Evolutionary conservation across 2,329 filamentous ascomycete genomes (phyloP), one percentile per base, ranked within the genome.

Genomic region (Talaromyces sp.): DNA sequence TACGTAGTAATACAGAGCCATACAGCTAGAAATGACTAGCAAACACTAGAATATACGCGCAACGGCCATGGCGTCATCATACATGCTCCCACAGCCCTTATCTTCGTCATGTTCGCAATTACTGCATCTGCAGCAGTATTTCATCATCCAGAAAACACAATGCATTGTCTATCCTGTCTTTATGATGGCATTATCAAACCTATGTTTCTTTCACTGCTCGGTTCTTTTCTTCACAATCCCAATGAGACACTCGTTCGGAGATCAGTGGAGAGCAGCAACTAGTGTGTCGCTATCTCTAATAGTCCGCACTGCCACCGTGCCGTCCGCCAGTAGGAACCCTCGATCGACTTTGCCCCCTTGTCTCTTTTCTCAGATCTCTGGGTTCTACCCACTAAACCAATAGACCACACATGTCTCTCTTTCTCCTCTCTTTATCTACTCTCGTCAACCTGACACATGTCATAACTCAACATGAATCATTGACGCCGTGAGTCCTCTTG

Each of bases 31-130:
- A 50, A 50, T 24, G 14, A 5, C 56, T 27, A 8, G 9, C 14
- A 16, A 16, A 24, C 56, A 33, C 62, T 22, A 27, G 62, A 37
- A 27, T 35, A 24, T 50, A 27, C 47, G 47, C 47, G 47, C 47
- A 50, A 50, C 47, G 24, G 37, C 52, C 43, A 59, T 50, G 52
- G 41, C 62, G 62, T 64, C 62, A 64, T 64, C 62, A 49, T 64
- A 64, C 62, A 64, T 39, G 3, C 13, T 13, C 8, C 10, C 16
- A 35, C 22, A 13, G 49, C 8, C 22, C 58, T 61, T 39, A 37
- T 57, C 52, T 35, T 57, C 0, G 67, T 62, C 2, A 49, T 56
- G 35, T 16, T 11, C 19, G 45, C 45, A 16, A 41, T 41, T 14
- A 3, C 43, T 19, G 10, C 22, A 27, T 49, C 45, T 49, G 45